These are phyloP conservation scores for Xylariaceae sp. DNA, from an alignment of 2,329 filamentous ascomycete genomes.

Conservation along the genomic window DNA sequence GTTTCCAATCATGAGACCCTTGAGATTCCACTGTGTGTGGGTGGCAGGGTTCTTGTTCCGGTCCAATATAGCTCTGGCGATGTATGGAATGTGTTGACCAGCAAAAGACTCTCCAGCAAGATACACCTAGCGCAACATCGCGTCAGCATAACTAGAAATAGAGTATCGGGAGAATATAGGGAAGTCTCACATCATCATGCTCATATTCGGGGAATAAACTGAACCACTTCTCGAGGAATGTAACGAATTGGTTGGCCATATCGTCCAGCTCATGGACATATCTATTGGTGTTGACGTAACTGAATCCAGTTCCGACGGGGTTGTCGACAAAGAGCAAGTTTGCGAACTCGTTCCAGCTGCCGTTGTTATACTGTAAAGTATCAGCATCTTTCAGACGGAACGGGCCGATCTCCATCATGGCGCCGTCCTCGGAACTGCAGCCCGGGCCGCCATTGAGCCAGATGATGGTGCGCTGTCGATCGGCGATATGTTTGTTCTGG, in stretches of 20 bases:
- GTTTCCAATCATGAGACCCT: constrained; percentile 89
- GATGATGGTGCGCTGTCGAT: constrained; percentile 83
- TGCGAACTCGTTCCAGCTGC: constrained; percentile 98
- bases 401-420: constrained; percentile 91
- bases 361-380: constrained; percentile 74
- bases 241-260: constrained; percentile 84
- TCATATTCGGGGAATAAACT: constrained; percentile 85
- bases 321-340: constrained; percentile 97
- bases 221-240: constrained; percentile 90
- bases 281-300: constrained; percentile 85
- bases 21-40: constrained; percentile 64
- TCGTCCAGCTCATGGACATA: constrained; percentile 79
- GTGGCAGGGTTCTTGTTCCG: constrained; percentile 64
- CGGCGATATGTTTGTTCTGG: constrained; percentile 90
- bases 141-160: not conserved
- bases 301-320: constrained; percentile 93
- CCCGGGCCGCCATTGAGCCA: constrained; percentile 98
- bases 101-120: constrained; percentile 95
- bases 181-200: constrained; percentile 71
- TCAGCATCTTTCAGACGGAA: constrained; percentile 75
- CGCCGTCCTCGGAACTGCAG: constrained; percentile 95
- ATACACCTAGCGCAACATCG: constrained; percentile 60
- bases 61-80: constrained; percentile 82
- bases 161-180: not conserved
- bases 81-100: constrained; percentile 94